These are phyloP conservation scores for Simmondsia chinensis DNA, from an alignment of 148 eudicot genomes.

Conservation along the genomic window DNA sequence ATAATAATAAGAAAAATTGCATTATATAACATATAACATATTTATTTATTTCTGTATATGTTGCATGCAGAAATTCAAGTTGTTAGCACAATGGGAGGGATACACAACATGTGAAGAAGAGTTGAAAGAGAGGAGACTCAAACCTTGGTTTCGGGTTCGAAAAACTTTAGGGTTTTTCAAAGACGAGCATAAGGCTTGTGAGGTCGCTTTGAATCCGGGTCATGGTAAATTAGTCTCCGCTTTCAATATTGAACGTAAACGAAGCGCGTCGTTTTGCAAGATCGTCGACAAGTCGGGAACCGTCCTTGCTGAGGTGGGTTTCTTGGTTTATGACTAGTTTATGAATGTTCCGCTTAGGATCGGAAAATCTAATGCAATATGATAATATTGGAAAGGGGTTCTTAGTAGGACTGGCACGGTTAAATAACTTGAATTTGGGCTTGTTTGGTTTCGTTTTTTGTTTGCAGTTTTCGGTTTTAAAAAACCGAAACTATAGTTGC, in stretches of 20 bases:
- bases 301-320: constrained; percentile 28
- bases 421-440: too few relatives aligned
- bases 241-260: constrained; percentile 16
- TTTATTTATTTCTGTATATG: background rate
- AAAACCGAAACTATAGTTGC: background rate
- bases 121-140: constrained; percentile 10
- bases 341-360: too few relatives aligned
- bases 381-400: too few relatives aligned
- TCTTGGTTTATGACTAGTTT: too few relatives aligned
- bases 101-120: constrained; percentile 8
- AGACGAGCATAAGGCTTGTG: constrained; percentile 5
- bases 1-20: too few relatives aligned
- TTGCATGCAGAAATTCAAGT: constrained; percentile 22
- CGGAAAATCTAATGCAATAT: too few relatives aligned
- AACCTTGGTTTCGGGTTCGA: constrained; percentile 24
- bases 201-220: constrained; percentile 11
- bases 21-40: background rate
- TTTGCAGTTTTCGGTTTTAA: too few relatives aligned
- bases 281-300: constrained; percentile 25
- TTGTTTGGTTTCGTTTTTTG: too few relatives aligned
- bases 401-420: too few relatives aligned
- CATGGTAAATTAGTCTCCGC: constrained; percentile 7
- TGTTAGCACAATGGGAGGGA: constrained; percentile 30
- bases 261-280: constrained; percentile 8
- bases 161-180: constrained; percentile 16